A percentile compares a stretch with the other conserved stretches of the same genome.
These are phyloP conservation scores for Penicillium janthinellum DNA, from an alignment of 2,329 filamentous ascomycete species.

Conservation along the genomic window DNA sequence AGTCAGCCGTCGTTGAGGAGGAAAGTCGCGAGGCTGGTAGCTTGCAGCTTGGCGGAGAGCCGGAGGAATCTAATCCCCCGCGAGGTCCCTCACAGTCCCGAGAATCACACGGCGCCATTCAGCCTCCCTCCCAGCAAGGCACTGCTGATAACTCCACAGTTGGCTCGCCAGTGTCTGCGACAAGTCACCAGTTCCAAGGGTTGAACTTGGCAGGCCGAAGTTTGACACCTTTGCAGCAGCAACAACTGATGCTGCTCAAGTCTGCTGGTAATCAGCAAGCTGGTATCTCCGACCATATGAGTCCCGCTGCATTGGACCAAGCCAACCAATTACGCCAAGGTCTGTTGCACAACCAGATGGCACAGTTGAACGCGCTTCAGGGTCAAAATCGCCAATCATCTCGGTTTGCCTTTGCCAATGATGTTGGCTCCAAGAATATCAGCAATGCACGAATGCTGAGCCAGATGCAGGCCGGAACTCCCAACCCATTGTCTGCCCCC, in stretches of 20 bases:
- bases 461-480: conserved; percentile 48
- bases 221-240: conserved; percentile 78
- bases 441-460: conserved; percentile 61
- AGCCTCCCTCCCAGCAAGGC: conserved; percentile 74
- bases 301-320: conserved; percentile 42
- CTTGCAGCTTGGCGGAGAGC: conserved; percentile 86
- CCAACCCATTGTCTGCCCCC: conserved; percentile 42
- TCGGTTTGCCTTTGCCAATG: conserved; percentile 83
- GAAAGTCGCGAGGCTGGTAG: conserved; percentile 82
- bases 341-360: conserved; percentile 50
- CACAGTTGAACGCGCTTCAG: conserved; percentile 58
- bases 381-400: conserved; percentile 82
- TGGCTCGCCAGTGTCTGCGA: conserved; percentile 44
- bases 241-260: conserved; percentile 69
- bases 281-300: conserved; percentile 52
- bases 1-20: conserved; percentile 60
- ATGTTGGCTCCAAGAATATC: conserved; percentile 56
- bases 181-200: conserved; percentile 51
- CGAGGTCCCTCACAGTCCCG: conserved; percentile 49
- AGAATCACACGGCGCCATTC: conserved; percentile 67
- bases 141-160: conserved; percentile 47
- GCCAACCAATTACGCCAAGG: conserved; percentile 47
- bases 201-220: conserved; percentile 68
- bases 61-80: conserved; percentile 70
- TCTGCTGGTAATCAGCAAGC: conserved; percentile 61